These are phyloP conservation scores for Phaseolus lunatus DNA, from an alignment of 306 rosid genomes.

Conservation along the genomic window DNA sequence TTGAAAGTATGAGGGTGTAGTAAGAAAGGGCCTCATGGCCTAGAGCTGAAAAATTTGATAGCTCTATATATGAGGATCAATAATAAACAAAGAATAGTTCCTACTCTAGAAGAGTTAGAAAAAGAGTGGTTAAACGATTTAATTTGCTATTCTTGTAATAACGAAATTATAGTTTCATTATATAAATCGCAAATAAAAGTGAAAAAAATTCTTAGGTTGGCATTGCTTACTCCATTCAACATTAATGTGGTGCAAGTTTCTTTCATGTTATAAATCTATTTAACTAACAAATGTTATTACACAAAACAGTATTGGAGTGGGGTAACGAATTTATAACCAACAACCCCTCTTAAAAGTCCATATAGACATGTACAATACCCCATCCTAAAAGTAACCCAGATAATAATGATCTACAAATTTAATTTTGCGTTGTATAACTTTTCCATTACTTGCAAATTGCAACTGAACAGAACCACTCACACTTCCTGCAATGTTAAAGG, in stretches of 20 bases:
- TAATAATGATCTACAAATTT: constrained; percentile 16
- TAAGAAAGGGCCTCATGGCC: no score
- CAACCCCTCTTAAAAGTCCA: not conserved
- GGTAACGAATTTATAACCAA: constrained; percentile 20
- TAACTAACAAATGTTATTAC: not conserved
- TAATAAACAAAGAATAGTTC: no score
- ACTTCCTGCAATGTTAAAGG: constrained; percentile 48
- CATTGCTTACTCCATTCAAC: constrained; percentile 33
- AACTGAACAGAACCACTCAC: constrained; percentile 30
- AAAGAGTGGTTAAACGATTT: no score
- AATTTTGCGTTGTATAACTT: constrained; percentile 32
- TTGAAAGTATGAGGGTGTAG: no score
- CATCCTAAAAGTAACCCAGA: constrained; percentile 8
- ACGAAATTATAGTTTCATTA: constrained; percentile 5
- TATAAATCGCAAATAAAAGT: constrained; percentile 17
- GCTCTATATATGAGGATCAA: no score
- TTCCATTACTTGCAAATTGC: constrained; percentile 28
- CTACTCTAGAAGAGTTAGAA: no score
- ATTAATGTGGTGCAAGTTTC: constrained; percentile 13
- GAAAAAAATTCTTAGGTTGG: constrained; percentile 1
- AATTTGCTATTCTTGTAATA: constrained; percentile 1
- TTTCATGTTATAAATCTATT: constrained; percentile 11
- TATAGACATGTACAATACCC: not conserved
- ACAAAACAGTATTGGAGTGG: constrained; percentile 22
- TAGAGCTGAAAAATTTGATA: no score